These are phyloP conservation scores for Sporothrix pallida DNA, from an alignment of 2,329 filamentous ascomycete genomes.

Conservation along the genomic window DNA sequence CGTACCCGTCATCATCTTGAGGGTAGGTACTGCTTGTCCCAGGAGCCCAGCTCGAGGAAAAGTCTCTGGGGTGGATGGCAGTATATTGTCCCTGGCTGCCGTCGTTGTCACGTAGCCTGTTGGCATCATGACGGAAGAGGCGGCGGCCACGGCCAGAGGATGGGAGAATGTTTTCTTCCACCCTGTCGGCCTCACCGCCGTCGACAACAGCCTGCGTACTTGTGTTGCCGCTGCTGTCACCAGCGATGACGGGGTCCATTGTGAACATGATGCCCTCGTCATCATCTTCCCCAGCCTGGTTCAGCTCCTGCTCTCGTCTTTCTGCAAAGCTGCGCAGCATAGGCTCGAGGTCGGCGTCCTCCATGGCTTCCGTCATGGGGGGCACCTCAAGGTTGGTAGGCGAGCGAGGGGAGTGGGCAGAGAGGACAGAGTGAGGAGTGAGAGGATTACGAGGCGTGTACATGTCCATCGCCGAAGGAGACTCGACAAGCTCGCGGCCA, in stretches of 20 bases:
- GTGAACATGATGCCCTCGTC: no score
- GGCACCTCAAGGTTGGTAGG: background rate
- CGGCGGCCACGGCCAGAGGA: background rate
- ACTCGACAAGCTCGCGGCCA: background rate
- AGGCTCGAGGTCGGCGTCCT: background rate
- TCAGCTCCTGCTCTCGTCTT: background rate
- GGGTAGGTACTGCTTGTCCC: no score
- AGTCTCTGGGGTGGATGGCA: background rate
- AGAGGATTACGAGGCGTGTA: background rate
- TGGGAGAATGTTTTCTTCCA: background rate
- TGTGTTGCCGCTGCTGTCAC: background rate
- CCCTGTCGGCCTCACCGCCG: no score
- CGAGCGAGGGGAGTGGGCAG: background rate
- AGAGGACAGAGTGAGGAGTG: background rate
- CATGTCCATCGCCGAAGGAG: background rate
- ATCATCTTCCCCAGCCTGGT: no score
- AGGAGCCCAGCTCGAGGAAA: background rate
- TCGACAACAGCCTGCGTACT: background rate
- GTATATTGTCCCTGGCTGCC: background rate
- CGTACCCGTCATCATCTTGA: background rate
- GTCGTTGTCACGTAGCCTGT: background rate
- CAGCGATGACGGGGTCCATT: no score
- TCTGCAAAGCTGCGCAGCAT: background rate
- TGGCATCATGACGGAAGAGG: background rate
- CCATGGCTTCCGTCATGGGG: background rate